Evolutionary conservation across 2,329 filamentous ascomycete genomes (phyloP), one percentile per base, ranked within the genome.

Genomic region (Periconia macrospinosa): DNA sequence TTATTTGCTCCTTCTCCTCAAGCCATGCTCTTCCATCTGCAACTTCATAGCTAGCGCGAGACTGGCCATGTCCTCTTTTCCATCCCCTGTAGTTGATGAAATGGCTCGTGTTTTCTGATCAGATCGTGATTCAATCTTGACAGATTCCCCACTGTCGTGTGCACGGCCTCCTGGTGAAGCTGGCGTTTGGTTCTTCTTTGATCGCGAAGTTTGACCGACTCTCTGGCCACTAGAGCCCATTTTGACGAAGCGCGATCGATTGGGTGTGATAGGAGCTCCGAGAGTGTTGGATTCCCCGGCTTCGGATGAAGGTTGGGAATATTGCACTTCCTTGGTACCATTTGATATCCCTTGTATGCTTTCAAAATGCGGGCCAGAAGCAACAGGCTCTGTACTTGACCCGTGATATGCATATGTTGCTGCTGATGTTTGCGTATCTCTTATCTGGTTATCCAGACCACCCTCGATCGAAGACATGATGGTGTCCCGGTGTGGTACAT

Each of bases 401-500:
- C 55, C 59, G n/a, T 55, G 49, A 17, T 47, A 54, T 18, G 58
- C 58, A 37, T 55, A 57, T 3, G 55, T 50, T 33, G 41, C 46
- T 7, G 52, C 41, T 44, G 30, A 15, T 9, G 57, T 52, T 19
- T 58, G 58, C 14, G 63, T 46, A 35, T 56, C 61, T 14, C 64
- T 55, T 52, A 62, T 61, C 10, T 60, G 45, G 7, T 44, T 59
- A n/a, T 63, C 63, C 2, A 57, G 55, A 19, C 57, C 58, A 30
- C 65, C 56, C 47, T 74, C 72, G 30, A 73, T 71, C 2, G 67
- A 73, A 11, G 70, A 71, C 51, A 74, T 58, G 30, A 73, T 51
- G 8, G 60, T 60, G 30, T 73, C 67, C 13, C 57, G 54, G 23
- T 65, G 60, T n/a, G 56, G 41, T 30, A 56, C 53, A 23, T 65